Evolutionary conservation across 2,329 filamentous ascomycete genomes (phyloP).

Genomic region (Cercospora canescens): DNA sequence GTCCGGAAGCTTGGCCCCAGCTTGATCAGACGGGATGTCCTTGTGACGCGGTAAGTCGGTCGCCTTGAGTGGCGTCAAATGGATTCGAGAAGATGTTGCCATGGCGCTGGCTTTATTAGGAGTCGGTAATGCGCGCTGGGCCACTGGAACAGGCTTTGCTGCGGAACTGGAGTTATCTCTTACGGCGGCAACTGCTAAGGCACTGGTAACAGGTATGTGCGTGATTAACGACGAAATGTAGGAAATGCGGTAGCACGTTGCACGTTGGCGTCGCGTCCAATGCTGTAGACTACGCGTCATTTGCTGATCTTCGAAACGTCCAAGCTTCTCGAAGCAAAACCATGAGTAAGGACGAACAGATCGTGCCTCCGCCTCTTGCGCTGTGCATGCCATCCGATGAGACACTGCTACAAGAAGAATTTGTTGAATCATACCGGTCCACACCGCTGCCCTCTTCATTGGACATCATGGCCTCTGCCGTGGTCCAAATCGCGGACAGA

Average conservation of each 20-base stretch:
- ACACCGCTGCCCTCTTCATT: background rate
- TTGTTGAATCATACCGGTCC: background rate
- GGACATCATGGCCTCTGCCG: background rate
- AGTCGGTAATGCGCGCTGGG: background rate
- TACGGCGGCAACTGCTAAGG: no score
- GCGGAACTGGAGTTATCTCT: background rate
- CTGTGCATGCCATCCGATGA: background rate
- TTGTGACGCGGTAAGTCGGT: slow-evolving; percentile 38
- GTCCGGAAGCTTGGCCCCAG: slow-evolving; percentile 36
- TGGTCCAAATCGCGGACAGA: slow-evolving; percentile 19
- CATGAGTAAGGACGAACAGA: slow-evolving; percentile 1
- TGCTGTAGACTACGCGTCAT: background rate
- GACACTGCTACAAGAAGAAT: no score
- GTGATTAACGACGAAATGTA: background rate
- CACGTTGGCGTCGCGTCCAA: background rate
- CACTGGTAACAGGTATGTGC: background rate
- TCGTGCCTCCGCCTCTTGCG: background rate
- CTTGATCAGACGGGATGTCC: slow-evolving; percentile 31
- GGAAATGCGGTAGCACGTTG: background rate
- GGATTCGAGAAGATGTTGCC: slow-evolving; percentile 24
- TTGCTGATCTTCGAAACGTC: background rate
- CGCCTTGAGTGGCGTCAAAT: slow-evolving; percentile 34
- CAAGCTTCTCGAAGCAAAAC: slow-evolving; percentile 3
- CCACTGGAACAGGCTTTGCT: background rate
- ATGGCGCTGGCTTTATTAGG: background rate